Base-by-base conservation (phyloP, 345 rosid species). In the Psidium guajava region DNA sequence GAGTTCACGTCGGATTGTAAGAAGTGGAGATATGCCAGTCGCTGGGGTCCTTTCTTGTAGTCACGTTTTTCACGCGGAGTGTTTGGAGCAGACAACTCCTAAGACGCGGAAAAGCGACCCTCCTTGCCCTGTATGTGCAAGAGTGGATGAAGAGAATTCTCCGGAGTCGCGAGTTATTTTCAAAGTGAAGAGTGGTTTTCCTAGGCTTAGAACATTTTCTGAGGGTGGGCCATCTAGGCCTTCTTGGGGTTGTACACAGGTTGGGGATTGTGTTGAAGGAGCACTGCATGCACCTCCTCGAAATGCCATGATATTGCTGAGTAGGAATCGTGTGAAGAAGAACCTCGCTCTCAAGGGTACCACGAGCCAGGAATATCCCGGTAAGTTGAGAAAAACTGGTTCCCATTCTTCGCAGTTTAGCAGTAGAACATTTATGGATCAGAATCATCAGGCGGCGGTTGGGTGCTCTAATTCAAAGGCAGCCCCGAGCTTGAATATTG, bases 161-260 rank as follows among this genome's bases (percentile, higher is more conserved):
- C 89, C 88, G 4, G 91, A 91, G 27, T 77, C 75, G 54, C 85
- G 86, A 84, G 59, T 57, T 20, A 86, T 87, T 80, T 52, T 91
- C 36, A 88, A 84, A 86, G 25, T 89, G 82, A 89, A 87, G 86
- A 88, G 87, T 86, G 75, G 89, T 81, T 87, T 89, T 56, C 87
- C 91, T 3, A 90, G 92, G 86, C 90, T 90, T 83, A 91, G 88
- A 89, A 87, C 92, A 42, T 86, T 89, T 80, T 85, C 86, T 58
- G 96, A 94, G 89, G 92, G 90, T 83, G 92, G 92, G 15, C 89
- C 89, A 81, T 92, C 94, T 49, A 92, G 91, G 87, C 89, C 93
- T 69, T 69, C 77, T 58, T 92, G 98, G 95, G 94, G 93, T 42
- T 93, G 95, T 88, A 85, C 86, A 54, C 96, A 90, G 82, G 93